Percentiles rank a stretch among this genome's conserved stretches.
These are phyloP conservation scores for Penicillium pancosmium DNA, from an alignment of 495 filamentous ascomycete genomes.

Conservation along the genomic window DNA sequence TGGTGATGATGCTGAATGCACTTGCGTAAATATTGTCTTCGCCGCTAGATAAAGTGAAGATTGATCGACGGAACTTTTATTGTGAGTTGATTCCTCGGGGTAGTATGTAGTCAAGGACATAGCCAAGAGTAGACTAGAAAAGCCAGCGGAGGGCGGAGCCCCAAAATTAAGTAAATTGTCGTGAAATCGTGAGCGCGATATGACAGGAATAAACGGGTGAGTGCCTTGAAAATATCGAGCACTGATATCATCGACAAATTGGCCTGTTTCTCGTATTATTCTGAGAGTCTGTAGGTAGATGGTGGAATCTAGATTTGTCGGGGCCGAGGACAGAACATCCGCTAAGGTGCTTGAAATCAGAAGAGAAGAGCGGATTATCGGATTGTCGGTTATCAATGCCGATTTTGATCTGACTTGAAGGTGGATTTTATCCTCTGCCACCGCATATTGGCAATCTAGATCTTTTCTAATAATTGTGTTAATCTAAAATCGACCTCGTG, in stretches of 20 bases:
- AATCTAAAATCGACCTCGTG: too few relatives aligned
- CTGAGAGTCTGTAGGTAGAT: slow-evolving; percentile 25
- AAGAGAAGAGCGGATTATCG: slow-evolving; percentile 16
- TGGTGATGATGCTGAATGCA: slow-evolving; percentile 27
- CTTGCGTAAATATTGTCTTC: slow-evolving; percentile 39
- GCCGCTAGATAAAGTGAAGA: slow-evolving; percentile 33
- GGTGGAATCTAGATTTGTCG: slow-evolving; percentile 11
- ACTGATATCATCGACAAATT: slow-evolving; percentile 36
- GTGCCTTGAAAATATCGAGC: slow-evolving; percentile 39
- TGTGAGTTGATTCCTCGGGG: slow-evolving; percentile 8
- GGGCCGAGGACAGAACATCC: slow-evolving; percentile 2
- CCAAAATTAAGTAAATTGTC: slow-evolving; percentile 22
- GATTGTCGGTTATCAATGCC: neutral
- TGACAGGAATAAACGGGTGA: slow-evolving; percentile 39
- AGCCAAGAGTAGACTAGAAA: slow-evolving; percentile 36
- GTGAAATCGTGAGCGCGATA: slow-evolving; percentile 36
- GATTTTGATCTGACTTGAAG: too few relatives aligned
- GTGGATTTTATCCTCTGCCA: neutral
- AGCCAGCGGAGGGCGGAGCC: slow-evolving; percentile 22
- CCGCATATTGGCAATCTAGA: slow-evolving; percentile 14
- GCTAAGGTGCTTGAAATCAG: slow-evolving; percentile 13
- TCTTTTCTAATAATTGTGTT: slow-evolving; percentile 12
- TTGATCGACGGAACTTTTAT: too few relatives aligned
- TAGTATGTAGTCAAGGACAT: slow-evolving; percentile 38
- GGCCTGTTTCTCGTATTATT: slow-evolving; percentile 35